These are phyloP conservation scores for Kazachstania sp. DNA, from an alignment of 1,139 yeast genomes.

Conservation along the genomic window DNA sequence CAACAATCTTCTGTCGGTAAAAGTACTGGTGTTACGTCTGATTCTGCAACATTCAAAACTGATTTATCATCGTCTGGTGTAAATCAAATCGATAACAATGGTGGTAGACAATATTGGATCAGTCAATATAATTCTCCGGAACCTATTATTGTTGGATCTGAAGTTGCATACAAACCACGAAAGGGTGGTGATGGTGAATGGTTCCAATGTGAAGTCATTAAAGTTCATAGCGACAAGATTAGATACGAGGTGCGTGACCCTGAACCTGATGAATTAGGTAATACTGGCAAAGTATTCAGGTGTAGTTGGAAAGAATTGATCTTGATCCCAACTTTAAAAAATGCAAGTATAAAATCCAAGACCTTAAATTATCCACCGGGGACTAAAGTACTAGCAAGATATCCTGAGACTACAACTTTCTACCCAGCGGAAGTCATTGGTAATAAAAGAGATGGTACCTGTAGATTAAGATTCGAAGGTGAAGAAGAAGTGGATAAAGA, in stretches of 20 bases:
- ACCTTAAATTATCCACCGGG: slow-evolving; percentile 62
- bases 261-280: slow-evolving; percentile 90
- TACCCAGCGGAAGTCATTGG: slow-evolving; percentile 91
- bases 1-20: background rate
- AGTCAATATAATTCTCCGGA: slow-evolving; percentile 49
- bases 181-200: slow-evolving; percentile 74
- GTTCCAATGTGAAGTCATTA: slow-evolving; percentile 91
- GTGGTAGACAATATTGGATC: slow-evolving; percentile 31
- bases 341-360: slow-evolving; percentile 32
- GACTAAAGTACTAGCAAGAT: slow-evolving; percentile 78
- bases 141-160: slow-evolving; percentile 60
- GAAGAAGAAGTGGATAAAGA: slow-evolving; percentile 96
- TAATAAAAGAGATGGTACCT: slow-evolving; percentile 62
- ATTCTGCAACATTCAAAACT: background rate
- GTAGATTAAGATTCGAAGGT: slow-evolving; percentile 83
- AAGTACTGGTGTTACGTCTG: background rate
- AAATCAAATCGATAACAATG: background rate
- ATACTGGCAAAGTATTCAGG: slow-evolving; percentile 80
- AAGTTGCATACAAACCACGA: slow-evolving; percentile 78
- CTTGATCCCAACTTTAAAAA: slow-evolving; percentile 50
- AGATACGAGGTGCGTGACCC: slow-evolving; percentile 87
- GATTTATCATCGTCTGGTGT: background rate
- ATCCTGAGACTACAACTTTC: slow-evolving; percentile 96
- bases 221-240: slow-evolving; percentile 66
- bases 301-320: slow-evolving; percentile 77